Evolutionary conservation across 495 filamentous ascomycete species (phyloP).

Genomic region (Sordaria brevicollis): DNA sequence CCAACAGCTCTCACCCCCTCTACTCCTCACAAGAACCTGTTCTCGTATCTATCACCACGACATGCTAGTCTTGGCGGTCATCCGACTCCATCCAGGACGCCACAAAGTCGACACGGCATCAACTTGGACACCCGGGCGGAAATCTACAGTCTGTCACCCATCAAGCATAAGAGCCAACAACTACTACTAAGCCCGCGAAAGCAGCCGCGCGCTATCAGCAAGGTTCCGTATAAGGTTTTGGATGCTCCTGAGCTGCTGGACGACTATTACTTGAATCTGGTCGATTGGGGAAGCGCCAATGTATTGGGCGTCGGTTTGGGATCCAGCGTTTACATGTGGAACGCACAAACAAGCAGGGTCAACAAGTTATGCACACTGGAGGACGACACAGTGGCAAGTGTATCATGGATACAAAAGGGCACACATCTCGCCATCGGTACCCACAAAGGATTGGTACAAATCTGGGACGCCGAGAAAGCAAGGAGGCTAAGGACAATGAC

Average conservation of each 20-base stretch:
- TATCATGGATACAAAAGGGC: constrained; percentile 94
- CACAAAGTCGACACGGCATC: constrained; percentile 71
- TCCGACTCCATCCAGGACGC: constrained; percentile 79
- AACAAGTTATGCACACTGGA: constrained; percentile 87
- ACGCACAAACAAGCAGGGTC: constrained; percentile 73
- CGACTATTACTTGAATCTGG: constrained; percentile 94
- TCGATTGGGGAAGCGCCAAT: constrained; percentile 97
- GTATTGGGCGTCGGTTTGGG: constrained; percentile 86
- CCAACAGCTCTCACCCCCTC: constrained; percentile 72
- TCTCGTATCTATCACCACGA: constrained; percentile 79
- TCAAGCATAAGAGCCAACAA: constrained; percentile 79
- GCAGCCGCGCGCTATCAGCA: constrained; percentile 78
- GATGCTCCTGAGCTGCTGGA: constrained; percentile 94
- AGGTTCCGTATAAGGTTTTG: constrained; percentile 94
- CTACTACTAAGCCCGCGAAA: constrained; percentile 85
- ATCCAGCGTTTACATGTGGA: constrained; percentile 98
- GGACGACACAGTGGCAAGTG: constrained; percentile 90
- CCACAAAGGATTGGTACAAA: constrained; percentile 85
- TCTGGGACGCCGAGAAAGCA: constrained; percentile 87
- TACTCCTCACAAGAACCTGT: constrained; percentile 94
- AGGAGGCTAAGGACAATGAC: constrained; percentile 89
- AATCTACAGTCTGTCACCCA: constrained; percentile 86
- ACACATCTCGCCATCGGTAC: constrained; percentile 94
- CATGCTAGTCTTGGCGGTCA: constrained; percentile 56
- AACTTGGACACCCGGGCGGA: constrained; percentile 83